Conservation (phyloP, 23 red algal species). For the Pyropia haitanensis region DNA sequence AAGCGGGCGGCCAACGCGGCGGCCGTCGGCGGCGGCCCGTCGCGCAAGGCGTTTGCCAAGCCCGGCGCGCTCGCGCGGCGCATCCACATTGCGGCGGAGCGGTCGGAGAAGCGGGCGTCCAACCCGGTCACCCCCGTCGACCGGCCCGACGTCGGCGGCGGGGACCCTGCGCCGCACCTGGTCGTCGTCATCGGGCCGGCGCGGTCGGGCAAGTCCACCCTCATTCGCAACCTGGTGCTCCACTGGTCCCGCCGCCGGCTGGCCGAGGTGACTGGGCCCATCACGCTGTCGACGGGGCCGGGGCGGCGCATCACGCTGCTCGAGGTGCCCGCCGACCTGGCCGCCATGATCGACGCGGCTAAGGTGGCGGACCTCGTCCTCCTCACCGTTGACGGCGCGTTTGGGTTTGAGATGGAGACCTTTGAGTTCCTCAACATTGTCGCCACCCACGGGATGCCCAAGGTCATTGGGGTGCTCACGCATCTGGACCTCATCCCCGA, state of each 20-base stretch:
- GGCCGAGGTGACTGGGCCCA: constrained; percentile 57
- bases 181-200: constrained; percentile 86
- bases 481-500: constrained; percentile 84
- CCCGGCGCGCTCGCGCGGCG: constrained; percentile 53
- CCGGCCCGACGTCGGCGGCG: constrained; percentile 15
- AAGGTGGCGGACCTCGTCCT: constrained; percentile 92
- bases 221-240: constrained; percentile 76
- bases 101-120: constrained; percentile 49
- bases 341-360: constrained; percentile 91
- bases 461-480: constrained; percentile 81
- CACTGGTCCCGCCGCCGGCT: constrained; percentile 76
- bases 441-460: constrained; percentile 86
- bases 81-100: constrained; percentile 39
- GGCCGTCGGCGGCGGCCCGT: constrained; percentile 3
- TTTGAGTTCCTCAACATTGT: constrained; percentile 98
- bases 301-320: constrained; percentile 71
- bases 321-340: constrained; percentile 69
- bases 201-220: constrained; percentile 75
- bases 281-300: constrained; percentile 68
- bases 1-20: constrained; percentile 11
- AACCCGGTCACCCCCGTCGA: constrained; percentile 41
- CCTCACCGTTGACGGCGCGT: constrained; percentile 76
- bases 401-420: constrained; percentile 98
- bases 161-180: constrained; percentile 54
- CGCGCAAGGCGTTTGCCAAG: constrained; percentile 35